Base-by-base conservation (phyloP, 306 rosid genomes). In the Psophocarpus tetragonolobus region DNA sequence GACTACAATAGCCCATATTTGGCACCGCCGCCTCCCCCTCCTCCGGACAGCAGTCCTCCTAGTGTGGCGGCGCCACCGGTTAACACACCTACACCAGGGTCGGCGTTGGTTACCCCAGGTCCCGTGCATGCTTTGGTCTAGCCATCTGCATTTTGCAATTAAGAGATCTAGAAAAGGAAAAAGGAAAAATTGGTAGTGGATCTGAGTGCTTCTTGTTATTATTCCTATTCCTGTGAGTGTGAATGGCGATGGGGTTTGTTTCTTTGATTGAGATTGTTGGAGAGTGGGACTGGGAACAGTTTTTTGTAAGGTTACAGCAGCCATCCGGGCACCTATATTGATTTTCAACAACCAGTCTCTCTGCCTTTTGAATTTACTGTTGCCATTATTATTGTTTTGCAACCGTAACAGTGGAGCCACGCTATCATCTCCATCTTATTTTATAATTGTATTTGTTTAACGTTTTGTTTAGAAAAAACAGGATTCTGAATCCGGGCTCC, bases 31-130 rank as follows among this genome's bases (percentile, higher is more conserved):
- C 56, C 83, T n/a, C 75, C 82, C 0, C 72, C 71, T 12, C 84
- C 80, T 3, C 60, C 87, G 2, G 80, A 27, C 60, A 0, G 3
- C 79, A 67, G 21, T 29, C 61, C 87, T 23, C 78, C 87, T 2
- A 78, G 42, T 23, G 85, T 71, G 32, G 91, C 92, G 8, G 74
- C 81, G 39, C 85, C 98, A 2, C 91, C 95, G 3, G 17, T 23
- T 36, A 76, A 71, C 50, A 87, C 89, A 0, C 89, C 96, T 61
- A 85, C 88, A 0, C 92, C 96, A 5, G 83, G 89, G 57, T 77
- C 88, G 57, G 82, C 35, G 68, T 64, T 56, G 38, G 64, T 65
- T 57, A 78, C 82, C 4, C 91, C 88, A 15, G 90, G 93, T 67
- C 97, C 98, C 6, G 83, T 70, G 61, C 87, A 83, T 69, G 67